Evolutionary conservation across 164 flowering plant genomes (phyloP).

Genomic region (Euptelea pleiosperma): DNA sequence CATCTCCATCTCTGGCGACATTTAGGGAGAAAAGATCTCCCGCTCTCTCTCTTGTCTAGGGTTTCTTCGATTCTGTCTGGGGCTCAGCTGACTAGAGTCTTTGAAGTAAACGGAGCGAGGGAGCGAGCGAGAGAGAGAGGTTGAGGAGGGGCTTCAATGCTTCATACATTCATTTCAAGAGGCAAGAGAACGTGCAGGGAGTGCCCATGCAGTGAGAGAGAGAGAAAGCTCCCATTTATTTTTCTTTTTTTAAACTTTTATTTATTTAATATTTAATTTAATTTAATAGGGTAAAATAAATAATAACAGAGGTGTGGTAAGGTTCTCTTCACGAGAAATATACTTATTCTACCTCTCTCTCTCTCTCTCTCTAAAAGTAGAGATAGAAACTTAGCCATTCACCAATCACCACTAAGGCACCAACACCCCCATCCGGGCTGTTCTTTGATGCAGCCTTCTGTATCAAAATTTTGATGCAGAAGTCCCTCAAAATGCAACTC

Average conservation of each 20-base stretch:
- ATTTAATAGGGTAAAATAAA: not conserved
- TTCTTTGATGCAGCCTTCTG: no score
- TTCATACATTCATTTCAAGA: constrained; percentile 20
- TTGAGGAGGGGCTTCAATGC: not conserved
- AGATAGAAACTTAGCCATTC: no score
- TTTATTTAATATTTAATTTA: not conserved
- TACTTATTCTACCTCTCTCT: constrained; percentile 14
- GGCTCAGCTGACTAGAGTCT: no score
- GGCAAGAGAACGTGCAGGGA: constrained; percentile 44
- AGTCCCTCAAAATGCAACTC: no score
- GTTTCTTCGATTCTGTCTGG: no score
- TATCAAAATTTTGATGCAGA: no score
- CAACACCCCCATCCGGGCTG: no score
- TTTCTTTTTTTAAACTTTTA: not conserved
- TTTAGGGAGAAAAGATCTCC: not conserved
- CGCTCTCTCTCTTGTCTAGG: not conserved
- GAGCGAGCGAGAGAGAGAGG: no score
- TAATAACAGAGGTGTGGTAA: not conserved
- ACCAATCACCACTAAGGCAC: no score
- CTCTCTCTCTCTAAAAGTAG: no score
- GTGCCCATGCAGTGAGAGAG: constrained; percentile 38
- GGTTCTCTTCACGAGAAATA: constrained; percentile 15
- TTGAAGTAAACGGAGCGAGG: no score
- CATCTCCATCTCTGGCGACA: constrained; percentile 27
- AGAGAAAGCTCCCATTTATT: constrained; percentile 3